These are phyloP conservation scores for Rhizopogon vinicolor DNA, from an alignment of 768 basidiomycete genomes.

Conservation along the genomic window DNA sequence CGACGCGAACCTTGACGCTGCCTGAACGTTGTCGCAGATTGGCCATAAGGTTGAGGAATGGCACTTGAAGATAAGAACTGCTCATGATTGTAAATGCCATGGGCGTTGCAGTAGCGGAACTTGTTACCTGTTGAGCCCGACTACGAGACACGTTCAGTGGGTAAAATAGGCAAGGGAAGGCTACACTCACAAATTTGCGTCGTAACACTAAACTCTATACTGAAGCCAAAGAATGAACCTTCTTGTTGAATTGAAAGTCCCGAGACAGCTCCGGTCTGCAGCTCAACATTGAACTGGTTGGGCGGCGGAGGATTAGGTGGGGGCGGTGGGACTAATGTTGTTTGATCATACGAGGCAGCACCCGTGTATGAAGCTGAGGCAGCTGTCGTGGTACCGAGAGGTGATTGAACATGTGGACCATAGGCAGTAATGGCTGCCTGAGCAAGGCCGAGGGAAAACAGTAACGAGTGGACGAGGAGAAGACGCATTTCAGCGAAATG, in stretches of 20 bases:
- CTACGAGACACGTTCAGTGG: not conserved
- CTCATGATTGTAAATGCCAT: not conserved
- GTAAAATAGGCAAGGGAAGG: not conserved
- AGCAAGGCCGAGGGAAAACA: slow-evolving; percentile 7
- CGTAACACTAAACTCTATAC: slow-evolving; percentile 71
- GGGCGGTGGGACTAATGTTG: slow-evolving; percentile 43
- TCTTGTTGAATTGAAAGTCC: slow-evolving; percentile 37
- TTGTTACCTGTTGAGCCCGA: slow-evolving; percentile 16
- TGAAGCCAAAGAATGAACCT: slow-evolving; percentile 71
- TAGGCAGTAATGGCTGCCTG: slow-evolving; percentile 17
- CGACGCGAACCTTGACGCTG: slow-evolving; percentile 59
- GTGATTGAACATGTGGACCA: slow-evolving; percentile 19
- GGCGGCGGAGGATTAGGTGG: slow-evolving; percentile 41
- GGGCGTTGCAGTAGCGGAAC: too few relatives aligned
- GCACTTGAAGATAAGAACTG: slow-evolving; percentile 49
- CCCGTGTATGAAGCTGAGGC: slow-evolving; percentile 39
- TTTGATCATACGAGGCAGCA: slow-evolving; percentile 49
- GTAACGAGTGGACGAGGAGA: slow-evolving; percentile 21
- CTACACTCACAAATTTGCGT: slow-evolving; percentile 54
- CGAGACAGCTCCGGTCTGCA: slow-evolving; percentile 25
- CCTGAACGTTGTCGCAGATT: slow-evolving; percentile 67
- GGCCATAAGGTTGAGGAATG: slow-evolving; percentile 77
- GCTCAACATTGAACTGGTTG: slow-evolving; percentile 39
- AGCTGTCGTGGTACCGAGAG: slow-evolving; percentile 28
- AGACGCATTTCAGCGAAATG: slow-evolving; percentile 11